phyloP scores from a whole-genome alignment of 164 flowering plant genomes.

The Vitis cinerea region DNA sequence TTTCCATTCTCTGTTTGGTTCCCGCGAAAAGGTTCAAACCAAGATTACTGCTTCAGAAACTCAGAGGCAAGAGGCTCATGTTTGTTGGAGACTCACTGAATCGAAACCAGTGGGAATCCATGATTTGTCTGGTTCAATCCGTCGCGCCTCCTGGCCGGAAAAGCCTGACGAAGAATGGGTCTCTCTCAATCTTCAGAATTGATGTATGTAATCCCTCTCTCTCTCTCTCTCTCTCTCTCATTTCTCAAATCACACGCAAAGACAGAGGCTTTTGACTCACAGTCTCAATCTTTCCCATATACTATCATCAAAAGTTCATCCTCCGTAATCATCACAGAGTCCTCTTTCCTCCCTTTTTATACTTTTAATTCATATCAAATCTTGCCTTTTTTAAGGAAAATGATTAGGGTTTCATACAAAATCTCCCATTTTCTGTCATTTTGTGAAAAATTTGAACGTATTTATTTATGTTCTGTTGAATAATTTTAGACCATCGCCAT shows the following conservation, averaged over 20 bases:
- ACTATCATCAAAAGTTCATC: too few relatives aligned
- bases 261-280: too few relatives aligned
- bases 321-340: too few relatives aligned
- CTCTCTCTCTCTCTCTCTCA: not conserved
- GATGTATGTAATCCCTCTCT: slow-evolving; percentile 43
- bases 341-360: too few relatives aligned
- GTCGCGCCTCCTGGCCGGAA: slow-evolving; percentile 67
- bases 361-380: too few relatives aligned
- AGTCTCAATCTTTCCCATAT: too few relatives aligned
- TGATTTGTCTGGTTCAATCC: slow-evolving; percentile 91
- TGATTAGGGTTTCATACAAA: too few relatives aligned
- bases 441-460: too few relatives aligned
- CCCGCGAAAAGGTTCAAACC: slow-evolving; percentile 56
- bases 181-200: slow-evolving; percentile 72
- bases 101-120: slow-evolving; percentile 97
- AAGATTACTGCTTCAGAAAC: slow-evolving; percentile 70
- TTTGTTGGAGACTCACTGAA: slow-evolving; percentile 97
- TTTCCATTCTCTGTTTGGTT: not conserved
- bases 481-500: too few relatives aligned
- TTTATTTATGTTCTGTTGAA: too few relatives aligned
- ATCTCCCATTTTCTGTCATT: too few relatives aligned
- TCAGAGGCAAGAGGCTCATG: slow-evolving; percentile 88
- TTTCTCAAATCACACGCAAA: not conserved
- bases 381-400: too few relatives aligned
- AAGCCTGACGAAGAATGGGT: slow-evolving; percentile 71